phyloP scores from a whole-genome alignment of 257 asterid genomes.

The Phtheirospermum japonicum region DNA sequence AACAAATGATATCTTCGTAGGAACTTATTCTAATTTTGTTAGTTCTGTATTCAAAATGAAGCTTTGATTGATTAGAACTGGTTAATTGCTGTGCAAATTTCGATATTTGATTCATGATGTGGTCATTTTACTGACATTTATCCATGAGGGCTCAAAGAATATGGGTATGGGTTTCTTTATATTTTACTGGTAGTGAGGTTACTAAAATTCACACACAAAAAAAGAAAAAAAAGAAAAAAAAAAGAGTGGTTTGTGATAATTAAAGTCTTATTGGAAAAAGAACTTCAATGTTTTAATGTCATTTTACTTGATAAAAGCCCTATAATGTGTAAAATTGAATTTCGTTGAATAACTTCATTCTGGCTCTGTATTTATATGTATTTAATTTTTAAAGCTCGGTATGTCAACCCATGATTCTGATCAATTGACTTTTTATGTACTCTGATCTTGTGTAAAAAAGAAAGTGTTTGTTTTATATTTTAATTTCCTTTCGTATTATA shows the following conservation, averaged over 20 bases:
- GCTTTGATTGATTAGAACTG: neutral
- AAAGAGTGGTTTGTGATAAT: neutral
- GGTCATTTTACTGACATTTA: slow-evolving; percentile 9
- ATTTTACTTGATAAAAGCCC: neutral
- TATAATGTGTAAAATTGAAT: slow-evolving; percentile 7
- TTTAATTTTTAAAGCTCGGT: neutral
- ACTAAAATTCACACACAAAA: neutral
- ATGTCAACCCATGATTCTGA: slow-evolving; percentile 13
- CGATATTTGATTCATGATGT: slow-evolving; percentile 3
- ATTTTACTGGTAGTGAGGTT: neutral
- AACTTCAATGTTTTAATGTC: neutral
- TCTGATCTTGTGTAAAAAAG: neutral
- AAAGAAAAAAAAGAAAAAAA: neutral
- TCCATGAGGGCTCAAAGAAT: neutral
- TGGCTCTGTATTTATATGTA: slow-evolving; percentile 5
- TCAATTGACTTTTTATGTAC: neutral
- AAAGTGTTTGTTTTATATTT: too few relatives aligned
- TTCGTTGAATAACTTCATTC: neutral
- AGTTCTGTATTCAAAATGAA: slow-evolving; percentile 8
- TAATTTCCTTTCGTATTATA: slow-evolving; percentile 3
- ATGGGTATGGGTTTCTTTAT: slow-evolving; percentile 2
- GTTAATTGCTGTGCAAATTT: neutral
- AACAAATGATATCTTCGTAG: neutral
- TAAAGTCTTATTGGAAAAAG: neutral
- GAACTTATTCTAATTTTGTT: too few relatives aligned